Conservation (phyloP, 305 asterid genomes). For the Rubia occidens region DNA sequence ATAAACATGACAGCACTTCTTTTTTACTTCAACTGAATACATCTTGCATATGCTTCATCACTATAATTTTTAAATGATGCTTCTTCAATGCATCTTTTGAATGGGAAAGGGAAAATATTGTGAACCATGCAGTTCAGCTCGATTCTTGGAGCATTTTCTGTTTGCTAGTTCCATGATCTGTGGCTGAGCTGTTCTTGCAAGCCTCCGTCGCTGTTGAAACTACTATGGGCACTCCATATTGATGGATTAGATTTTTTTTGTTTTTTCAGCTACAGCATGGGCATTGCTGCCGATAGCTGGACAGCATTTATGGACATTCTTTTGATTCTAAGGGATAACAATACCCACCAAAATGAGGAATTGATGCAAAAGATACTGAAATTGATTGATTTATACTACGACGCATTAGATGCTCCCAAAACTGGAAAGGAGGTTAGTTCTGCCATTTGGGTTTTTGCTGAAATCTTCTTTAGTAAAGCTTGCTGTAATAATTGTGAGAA, state of each 20-base stretch:
- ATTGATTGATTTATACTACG: conserved; percentile 61
- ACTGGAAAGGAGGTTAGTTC: conserved; percentile 60
- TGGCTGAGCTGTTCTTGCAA: background rate
- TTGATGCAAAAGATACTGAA: conserved; percentile 35
- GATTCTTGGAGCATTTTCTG: background rate
- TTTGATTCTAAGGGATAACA: conserved; percentile 33
- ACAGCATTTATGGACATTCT: conserved; percentile 49
- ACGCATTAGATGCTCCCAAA: conserved; percentile 81
- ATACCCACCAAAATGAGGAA: conserved; percentile 23
- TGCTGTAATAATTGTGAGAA: background rate
- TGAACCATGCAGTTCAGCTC: background rate
- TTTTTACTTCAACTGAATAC: too few species aligned
- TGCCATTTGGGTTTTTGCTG: background rate
- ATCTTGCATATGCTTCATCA: background rate
- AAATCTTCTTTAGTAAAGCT: background rate
- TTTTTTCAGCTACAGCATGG: conserved; percentile 41
- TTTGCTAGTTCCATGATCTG: background rate
- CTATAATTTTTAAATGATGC: background rate
- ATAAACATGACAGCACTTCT: background rate
- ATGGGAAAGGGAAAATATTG: background rate
- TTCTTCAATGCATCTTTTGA: background rate
- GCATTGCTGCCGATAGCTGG: conserved; percentile 69
- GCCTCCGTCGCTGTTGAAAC: background rate
- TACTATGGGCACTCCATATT: background rate
- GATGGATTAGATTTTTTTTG: background rate